phyloP scores from a whole-genome alignment of 305 asterid genomes.

The Fraxinus nigra region DNA sequence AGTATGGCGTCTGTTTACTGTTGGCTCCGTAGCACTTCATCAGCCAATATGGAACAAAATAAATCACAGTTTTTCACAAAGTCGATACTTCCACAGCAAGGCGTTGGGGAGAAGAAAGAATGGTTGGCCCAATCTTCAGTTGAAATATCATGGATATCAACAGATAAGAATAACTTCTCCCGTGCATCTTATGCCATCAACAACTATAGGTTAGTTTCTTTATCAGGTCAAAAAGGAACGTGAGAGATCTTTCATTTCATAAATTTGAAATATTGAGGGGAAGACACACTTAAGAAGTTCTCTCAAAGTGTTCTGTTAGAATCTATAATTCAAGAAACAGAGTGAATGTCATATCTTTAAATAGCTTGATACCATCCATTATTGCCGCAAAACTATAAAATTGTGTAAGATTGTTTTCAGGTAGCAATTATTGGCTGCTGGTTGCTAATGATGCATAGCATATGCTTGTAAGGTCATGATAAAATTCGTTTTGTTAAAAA shows the following conservation, averaged over 20 bases:
- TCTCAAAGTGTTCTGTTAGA: not conserved
- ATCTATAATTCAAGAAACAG: not conserved
- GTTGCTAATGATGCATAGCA: not conserved
- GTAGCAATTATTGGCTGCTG: not conserved
- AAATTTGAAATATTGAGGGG: not conserved
- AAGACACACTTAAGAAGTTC: not conserved
- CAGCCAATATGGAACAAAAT: constrained; percentile 33
- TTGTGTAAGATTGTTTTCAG: not conserved
- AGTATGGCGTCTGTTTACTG: constrained; percentile 59
- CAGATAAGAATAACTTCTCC: constrained; percentile 42
- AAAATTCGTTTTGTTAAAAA: not conserved
- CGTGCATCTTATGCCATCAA: constrained; percentile 58
- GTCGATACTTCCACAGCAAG: constrained; percentile 39
- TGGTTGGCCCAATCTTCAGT: constrained; percentile 36
- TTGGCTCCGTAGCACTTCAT: constrained; percentile 43
- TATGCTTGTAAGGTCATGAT: not conserved
- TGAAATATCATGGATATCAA: constrained; percentile 53
- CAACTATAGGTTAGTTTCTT: constrained; percentile 42
- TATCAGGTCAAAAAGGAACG: not conserved
- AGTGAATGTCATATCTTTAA: not conserved
- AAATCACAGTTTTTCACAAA: constrained; percentile 34
- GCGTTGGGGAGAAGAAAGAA: constrained; percentile 33
- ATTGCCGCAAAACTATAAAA: not conserved
- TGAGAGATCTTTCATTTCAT: not conserved
- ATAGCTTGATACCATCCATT: not conserved